Base-by-base conservation (phyloP, 2,329 filamentous ascomycete species). In the Dothidotthia symphoricarpi region DNA sequence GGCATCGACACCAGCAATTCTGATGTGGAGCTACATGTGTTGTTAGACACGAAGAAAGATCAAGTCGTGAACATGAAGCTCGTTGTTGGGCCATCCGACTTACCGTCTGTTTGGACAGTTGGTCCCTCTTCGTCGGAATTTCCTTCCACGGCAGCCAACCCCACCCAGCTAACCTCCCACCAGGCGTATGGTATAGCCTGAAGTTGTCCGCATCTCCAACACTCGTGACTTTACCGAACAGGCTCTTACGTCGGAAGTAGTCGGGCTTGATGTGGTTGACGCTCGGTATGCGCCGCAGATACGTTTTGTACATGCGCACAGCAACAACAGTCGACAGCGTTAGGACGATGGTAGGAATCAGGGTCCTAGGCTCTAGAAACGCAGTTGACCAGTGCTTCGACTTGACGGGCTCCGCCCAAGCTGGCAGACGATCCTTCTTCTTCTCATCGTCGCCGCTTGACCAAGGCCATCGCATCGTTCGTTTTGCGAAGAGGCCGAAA, bases 181-280 rank as follows among this genome's bases (percentile, higher is more conserved):
- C 91, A 0, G 93, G 93, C 0, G 89, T 97, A 66, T 98, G 93
- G 64, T 85, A 98, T 31, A 98, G 67, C 53, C 93, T 85, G 66
- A 98, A 96, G 63, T 91, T 91, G 68, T 98, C 93, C 3, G 89
- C 94, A 75, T 98, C 93, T 28, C 94, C 93, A 16, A 98, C 93
- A 53, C 86, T 89, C 10, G 91, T 96, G 28, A 97, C 93, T 45
- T 78, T 79, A 11, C 93, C 93, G 54, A 91, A 85, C 28, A 98
- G 62, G 52, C 81, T 90, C 53, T 86, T 78, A 44, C 75, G 82
- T 30, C 86, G 81, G 62, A 91, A 91, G 61, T 83, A 85, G 9
- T 75, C 72, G 2, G 88, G 85, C 31, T 81, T 81, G 52, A 98
- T 85, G 61, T 89, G 78, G 16, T 78, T 75, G 24, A 87, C 80